Evolutionary conservation across 2,329 filamentous ascomycete genomes (phyloP).

Genomic region (Cadophora gregata): DNA sequence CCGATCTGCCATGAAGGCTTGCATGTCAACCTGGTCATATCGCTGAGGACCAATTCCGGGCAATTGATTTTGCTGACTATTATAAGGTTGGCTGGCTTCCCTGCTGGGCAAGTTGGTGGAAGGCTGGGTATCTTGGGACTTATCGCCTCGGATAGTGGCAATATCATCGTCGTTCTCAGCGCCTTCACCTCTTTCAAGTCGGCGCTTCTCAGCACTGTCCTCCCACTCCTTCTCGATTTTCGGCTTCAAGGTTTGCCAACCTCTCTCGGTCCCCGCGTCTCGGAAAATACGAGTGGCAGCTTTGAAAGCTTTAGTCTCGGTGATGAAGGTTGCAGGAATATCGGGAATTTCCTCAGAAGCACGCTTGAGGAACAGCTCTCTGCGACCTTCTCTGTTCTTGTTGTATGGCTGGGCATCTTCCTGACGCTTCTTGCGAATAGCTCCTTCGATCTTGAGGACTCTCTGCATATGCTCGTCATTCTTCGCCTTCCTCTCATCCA

Average conservation of each 20-base stretch:
- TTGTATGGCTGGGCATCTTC: constrained; percentile 38
- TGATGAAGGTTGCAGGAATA: constrained; percentile 38
- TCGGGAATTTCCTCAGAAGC: constrained; percentile 40
- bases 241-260: constrained; percentile 42
- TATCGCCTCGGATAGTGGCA: background rate
- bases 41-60: background rate
- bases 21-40: background rate
- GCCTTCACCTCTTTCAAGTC: constrained; percentile 1
- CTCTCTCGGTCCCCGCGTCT: constrained; percentile 42
- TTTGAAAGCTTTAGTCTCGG: constrained; percentile 37
- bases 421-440: constrained; percentile 34
- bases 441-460: constrained; percentile 40
- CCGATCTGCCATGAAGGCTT: constrained; percentile 10
- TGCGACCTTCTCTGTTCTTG: constrained; percentile 38
- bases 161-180: constrained; percentile 1
- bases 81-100: background rate
- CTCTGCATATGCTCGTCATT: constrained; percentile 40
- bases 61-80: background rate
- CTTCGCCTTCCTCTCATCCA: constrained; percentile 37
- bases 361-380: constrained; percentile 36
- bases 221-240: constrained; percentile 42
- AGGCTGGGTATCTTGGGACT: constrained; percentile 8
- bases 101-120: background rate
- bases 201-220: constrained; percentile 17
- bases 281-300: constrained; percentile 43